These are phyloP conservation scores for Fragaria ananassa DNA, from an alignment of 306 rosid species.

Conservation along the genomic window DNA sequence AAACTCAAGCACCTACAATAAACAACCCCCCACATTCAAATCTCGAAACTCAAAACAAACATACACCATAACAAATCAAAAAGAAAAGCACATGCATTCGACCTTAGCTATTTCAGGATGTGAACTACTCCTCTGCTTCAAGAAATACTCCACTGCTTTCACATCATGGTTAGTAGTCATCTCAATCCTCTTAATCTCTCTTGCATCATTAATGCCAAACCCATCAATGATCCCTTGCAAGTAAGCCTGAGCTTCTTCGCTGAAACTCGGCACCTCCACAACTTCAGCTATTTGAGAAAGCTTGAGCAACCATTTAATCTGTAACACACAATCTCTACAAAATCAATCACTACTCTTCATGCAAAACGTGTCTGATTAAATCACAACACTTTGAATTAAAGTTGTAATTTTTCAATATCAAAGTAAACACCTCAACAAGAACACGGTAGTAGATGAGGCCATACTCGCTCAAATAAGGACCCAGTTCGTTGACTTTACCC, in stretches of 20 bases:
- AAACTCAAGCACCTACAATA: conserved; percentile 77
- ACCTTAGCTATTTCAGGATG: conserved; percentile 63
- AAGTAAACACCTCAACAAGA: conserved; percentile 50
- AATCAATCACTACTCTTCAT: neutral
- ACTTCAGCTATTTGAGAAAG: conserved; percentile 65
- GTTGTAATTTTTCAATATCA: neutral
- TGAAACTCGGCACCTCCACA: conserved; percentile 67
- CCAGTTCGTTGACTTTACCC: conserved; percentile 54
- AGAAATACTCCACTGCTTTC: conserved; percentile 81
- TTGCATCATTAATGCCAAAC: conserved; percentile 55
- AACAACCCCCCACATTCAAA: neutral
- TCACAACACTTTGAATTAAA: neutral
- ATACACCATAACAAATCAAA: neutral
- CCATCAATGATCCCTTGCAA: conserved; percentile 55
- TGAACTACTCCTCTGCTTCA: conserved; percentile 68
- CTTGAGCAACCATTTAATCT: conserved; percentile 76
- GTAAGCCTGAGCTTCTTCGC: conserved; percentile 50
- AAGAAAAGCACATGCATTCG: neutral
- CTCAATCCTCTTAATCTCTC: conserved; percentile 72
- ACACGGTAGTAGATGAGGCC: conserved; percentile 57
- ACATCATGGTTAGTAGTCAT: conserved; percentile 80
- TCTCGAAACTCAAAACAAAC: neutral
- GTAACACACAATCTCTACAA: neutral
- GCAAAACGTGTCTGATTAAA: neutral
- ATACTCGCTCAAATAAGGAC: conserved; percentile 56